Base-by-base conservation (phyloP, 169 alveolate genomes). In the Babesia gibsoni region DNA sequence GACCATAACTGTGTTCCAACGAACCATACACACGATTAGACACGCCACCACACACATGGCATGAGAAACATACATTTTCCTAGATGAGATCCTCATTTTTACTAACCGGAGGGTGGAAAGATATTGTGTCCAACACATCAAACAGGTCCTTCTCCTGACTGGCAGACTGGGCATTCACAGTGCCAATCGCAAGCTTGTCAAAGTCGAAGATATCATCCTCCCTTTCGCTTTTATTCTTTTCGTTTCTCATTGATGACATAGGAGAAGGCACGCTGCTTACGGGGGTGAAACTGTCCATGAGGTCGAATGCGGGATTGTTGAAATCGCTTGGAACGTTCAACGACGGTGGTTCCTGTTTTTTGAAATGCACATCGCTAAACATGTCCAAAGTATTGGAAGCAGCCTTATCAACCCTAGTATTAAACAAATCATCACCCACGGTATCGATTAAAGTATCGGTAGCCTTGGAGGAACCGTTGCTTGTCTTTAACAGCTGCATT, bases 231-330 rank as follows among this genome's bases (percentile, higher is more conserved):
- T 61, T 42, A 6, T 14, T 27, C 37, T 25, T 30, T 3, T 18
- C 30, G 37, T 3, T 58, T 1, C 43, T 29, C 37, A 25, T 33
- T 3, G 53, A 2, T 5, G 5, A 39, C 37, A 41, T 52, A 4
- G 72, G 72, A 2, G 72, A 30, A 46, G 50, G 57, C 27, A 41
- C 45, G 23, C 72, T 61, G 58, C 58, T 61, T n/a, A 61, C 59
- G 29, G 72, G 72, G 8, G 72, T 25, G 72, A 61, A 61, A 58
- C 72, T 61, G 58, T 61, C 72, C 72, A 61, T 43, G 14, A 61
- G 58, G 45, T 61, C 72, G 72, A 61, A 61, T 23, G 56, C 58
- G 33, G 56, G 46, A 48, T 61, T 61, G 0, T 56, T 61, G 20
- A 61, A 61, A 23, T 61, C 72, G 48, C 72, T 61, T 27, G 72